Evolutionary conservation across 2,329 filamentous ascomycete species (phyloP), one percentile per base, ranked within the genome.

Genomic region (Fusarium luffae): DNA sequence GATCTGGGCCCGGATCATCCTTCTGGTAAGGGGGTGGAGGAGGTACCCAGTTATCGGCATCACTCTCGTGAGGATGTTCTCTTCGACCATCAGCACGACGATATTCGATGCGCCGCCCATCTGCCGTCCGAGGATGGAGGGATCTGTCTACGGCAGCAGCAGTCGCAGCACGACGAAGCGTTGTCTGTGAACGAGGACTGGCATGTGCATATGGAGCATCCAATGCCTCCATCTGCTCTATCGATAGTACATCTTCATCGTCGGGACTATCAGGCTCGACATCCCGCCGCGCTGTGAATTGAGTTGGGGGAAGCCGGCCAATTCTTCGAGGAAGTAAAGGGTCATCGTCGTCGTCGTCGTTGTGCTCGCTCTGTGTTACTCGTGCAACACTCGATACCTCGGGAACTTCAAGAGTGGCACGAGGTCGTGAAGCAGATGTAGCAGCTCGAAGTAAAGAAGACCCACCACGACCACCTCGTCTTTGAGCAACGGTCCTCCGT

Each of bases 31-130:
- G 92, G 5, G 93, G 93, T 11, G 93, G 93, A 7, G 93, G 93
- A 7, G 93, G 92, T 7, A 94, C 91, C 93, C 93, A 97, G 73
- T 94, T 93, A 74, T 96, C 93, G 6, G 93, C 92, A 77, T 96
- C 93, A 68, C 92, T 95, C 79, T 96, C 93, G 77, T 96, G 92
- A 6, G 93, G 93, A 71, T 93, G 86, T 74, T 94, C 91, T 43
- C 87, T 84, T 43, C 90, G 85, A 9, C 90, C 89, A 78, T 93
- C 90, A 16, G 91, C 90, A 47, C 90, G 86, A 46, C 89, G 87
- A 75, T 91, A 92, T 71, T 90, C 81, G 47, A 89, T 84, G 41
- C 81, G 84, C 3, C 88, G 82, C 72, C 83, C 81, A 71, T 86
- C 81, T 55, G 86, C 80, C 42, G 88, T 81, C 50, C 85, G 82